Evolutionary conservation across 441 rosid genomes (phyloP).

Genomic region (Jatropha multifida): DNA sequence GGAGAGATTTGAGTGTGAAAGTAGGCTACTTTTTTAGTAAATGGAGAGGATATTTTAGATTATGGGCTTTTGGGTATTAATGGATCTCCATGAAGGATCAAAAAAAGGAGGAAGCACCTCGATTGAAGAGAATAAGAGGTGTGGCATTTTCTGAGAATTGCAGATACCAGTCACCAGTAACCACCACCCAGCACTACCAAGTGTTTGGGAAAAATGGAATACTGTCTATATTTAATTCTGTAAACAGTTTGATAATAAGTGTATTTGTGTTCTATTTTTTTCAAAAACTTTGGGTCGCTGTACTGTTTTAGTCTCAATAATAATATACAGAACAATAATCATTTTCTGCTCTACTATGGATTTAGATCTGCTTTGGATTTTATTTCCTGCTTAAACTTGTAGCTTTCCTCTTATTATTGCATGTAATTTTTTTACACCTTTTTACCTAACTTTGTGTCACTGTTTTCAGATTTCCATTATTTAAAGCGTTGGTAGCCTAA

Average conservation of each 20-base stretch:
- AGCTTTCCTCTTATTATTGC: too few relatives aligned
- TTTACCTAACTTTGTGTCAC: too few relatives aligned
- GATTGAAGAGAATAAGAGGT: conserved; percentile 48
- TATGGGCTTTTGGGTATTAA: conserved; percentile 12
- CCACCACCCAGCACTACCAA: conserved; percentile 7
- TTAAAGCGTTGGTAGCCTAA: too few relatives aligned
- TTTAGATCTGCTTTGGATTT: not conserved
- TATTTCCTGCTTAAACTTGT: not conserved
- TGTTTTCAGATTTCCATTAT: too few relatives aligned
- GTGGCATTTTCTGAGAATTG: conserved; percentile 55
- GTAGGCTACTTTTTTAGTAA: conserved; percentile 19
- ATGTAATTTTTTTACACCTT: too few relatives aligned
- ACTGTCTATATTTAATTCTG: conserved; percentile 6
- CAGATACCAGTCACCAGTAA: conserved; percentile 30
- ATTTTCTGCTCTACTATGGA: conserved; percentile 4
- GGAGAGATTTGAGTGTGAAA: conserved; percentile 10
- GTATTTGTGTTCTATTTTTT: not conserved
- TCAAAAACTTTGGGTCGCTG: not conserved
- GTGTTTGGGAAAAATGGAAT: not conserved
- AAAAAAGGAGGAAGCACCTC: conserved; percentile 31
- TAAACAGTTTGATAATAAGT: not conserved
- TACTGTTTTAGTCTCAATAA: not conserved
- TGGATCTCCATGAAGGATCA: conserved; percentile 44
- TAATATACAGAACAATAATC: conserved; percentile 4
- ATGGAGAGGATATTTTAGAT: conserved; percentile 25